phyloP scores from a whole-genome alignment of 1,284 basidiomycete genomes.

The Blastosporella zonata region DNA sequence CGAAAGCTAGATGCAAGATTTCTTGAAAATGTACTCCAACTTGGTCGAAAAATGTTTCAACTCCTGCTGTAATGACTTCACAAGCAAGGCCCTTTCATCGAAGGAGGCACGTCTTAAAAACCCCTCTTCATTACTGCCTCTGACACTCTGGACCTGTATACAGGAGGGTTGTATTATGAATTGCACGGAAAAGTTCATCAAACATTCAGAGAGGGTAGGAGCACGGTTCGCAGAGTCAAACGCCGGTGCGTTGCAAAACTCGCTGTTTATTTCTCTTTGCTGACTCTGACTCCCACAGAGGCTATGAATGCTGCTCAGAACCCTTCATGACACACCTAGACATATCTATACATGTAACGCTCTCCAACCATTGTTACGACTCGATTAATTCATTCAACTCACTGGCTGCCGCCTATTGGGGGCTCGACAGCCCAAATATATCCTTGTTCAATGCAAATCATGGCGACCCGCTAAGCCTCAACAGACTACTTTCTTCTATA shows the following conservation, averaged over 20 bases:
- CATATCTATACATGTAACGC: constrained; percentile 1
- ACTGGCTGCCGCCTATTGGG: not conserved
- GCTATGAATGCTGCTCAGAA: constrained; percentile 28
- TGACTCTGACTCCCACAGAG: constrained; percentile 23
- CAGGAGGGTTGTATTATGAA: constrained; percentile 73
- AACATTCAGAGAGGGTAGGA: constrained; percentile 93
- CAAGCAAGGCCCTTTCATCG: constrained; percentile 86
- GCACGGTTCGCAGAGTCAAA: constrained; percentile 90
- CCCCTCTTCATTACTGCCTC: not conserved
- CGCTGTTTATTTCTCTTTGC: constrained; percentile 1
- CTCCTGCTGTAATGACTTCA: constrained; percentile 95
- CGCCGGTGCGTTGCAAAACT: constrained; percentile 63
- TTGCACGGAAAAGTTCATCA: constrained; percentile 93
- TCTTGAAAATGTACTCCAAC: constrained; percentile 93
- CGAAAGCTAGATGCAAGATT: constrained; percentile 89
- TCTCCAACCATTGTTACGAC: constrained; percentile 6
- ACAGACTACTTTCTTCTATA: too few relatives aligned
- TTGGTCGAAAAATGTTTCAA: constrained; percentile 96
- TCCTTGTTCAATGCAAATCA: too few relatives aligned
- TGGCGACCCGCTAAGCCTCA: too few relatives aligned
- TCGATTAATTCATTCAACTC: constrained; percentile 8
- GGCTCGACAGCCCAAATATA: not conserved
- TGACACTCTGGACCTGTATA: constrained; percentile 17
- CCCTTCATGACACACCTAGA: constrained; percentile 14
- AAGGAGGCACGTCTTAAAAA: constrained; percentile 73